Base-by-base conservation (phyloP, 306 rosid genomes). In the Vachellia pachyceras region DNA sequence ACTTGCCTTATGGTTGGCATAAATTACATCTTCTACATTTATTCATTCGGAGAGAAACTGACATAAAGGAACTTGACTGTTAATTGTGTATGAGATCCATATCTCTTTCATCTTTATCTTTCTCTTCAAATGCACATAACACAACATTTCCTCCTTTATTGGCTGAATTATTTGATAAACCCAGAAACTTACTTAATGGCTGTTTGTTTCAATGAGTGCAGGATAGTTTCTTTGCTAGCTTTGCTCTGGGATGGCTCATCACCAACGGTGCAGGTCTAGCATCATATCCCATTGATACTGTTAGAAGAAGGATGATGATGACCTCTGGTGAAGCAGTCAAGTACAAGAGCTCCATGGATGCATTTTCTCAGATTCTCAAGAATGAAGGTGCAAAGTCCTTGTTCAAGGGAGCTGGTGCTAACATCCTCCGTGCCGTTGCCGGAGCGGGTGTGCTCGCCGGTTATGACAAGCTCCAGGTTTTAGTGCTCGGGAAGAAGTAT, bases 221-320 rank as follows among this genome's bases (percentile, higher is more conserved):
- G 95, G 95, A 90, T 84, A 91, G 97, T 71, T 93, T 93, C 79
- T 90, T 93, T 6, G 93, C 97, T 68, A 93, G 97, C 77, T 93
- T 93, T 85, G 97, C 86, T 11, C 93, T 93, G 22, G 89, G 87
- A 74, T 86, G 87, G 89, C 85, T 86, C 47, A 83, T 86, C 82
- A 83, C 89, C 73, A 93, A 90, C n/a, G 97, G 97, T 61, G 97
- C 97, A 33, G 97, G 97, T 64, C 86, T 93, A 46, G 97, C 97
- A 55, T 90, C 98, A 33, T 94, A 94, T 90, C 97, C 97, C 61
- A 88, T 90, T 70, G 98, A 94, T 90, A 92, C 98, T 0, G 92
- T 94, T 5, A 85, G 95, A n/a, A 94, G 97, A 94, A 94, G 98
- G 82, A 94, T 94, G 96, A 94, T 94, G 98, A 94, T 94, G 98